These are phyloP conservation scores for Diutina siamensis DNA, from an alignment of 1,139 yeast genomes.

Conservation along the genomic window DNA sequence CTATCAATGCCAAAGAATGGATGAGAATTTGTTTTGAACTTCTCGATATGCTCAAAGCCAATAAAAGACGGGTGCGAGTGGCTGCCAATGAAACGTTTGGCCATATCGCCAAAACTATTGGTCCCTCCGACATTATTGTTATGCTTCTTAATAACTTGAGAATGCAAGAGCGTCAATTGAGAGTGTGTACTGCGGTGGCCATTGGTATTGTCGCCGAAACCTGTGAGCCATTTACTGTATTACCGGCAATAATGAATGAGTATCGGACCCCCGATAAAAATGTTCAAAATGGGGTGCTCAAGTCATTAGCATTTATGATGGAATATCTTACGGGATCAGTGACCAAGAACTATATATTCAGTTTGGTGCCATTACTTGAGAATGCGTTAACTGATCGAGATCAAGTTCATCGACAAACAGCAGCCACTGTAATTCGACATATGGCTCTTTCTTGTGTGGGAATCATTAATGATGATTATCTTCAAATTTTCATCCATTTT, in stretches of 20 bases:
- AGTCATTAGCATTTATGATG: conserved; percentile 85
- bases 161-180: conserved; percentile 90
- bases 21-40: conserved; percentile 92
- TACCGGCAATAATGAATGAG: conserved; percentile 97
- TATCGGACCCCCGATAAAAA: conserved; percentile 86
- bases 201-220: conserved; percentile 94
- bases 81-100: conserved; percentile 93
- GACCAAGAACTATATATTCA: conserved; percentile 74
- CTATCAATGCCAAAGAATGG: conserved; percentile 91
- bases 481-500: conserved; percentile 48
- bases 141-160: conserved; percentile 74
- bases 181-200: conserved; percentile 97
- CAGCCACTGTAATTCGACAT: conserved; percentile 79
- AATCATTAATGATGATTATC: conserved; percentile 61
- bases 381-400: conserved; percentile 91
- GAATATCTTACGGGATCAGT: conserved; percentile 74
- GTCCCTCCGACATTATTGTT: conserved; percentile 90
- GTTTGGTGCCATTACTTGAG: conserved; percentile 70
- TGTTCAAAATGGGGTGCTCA: conserved; percentile 91
- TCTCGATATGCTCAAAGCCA: conserved; percentile 78
- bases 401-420: conserved; percentile 90
- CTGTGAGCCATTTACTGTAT: conserved; percentile 85
- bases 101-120: conserved; percentile 80
- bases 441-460: conserved; percentile 72
- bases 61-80: conserved; percentile 65